A percentile compares a stretch with the other conserved stretches of the same genome.
Evolutionary conservation across 805 yeast species (phyloP).

Genomic region (Pachysolen tannophilus): DNA sequence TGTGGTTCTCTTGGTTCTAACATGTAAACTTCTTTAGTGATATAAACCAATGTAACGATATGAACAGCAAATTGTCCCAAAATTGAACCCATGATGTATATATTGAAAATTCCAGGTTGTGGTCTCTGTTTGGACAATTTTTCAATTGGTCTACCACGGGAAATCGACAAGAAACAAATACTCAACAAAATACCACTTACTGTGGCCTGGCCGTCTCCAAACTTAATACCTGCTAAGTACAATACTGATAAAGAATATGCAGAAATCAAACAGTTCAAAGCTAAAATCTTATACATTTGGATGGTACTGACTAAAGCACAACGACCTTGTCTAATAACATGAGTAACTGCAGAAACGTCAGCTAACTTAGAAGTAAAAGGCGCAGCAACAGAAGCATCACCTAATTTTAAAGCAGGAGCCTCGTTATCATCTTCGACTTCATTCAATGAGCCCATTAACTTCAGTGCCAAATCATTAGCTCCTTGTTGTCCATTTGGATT

Average conservation of each 20-base stretch:
- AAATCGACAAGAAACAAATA: conserved; percentile 91
- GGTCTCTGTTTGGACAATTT: conserved; percentile 91
- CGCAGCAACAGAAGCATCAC: conserved; percentile 99
- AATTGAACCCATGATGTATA: conserved; percentile 95
- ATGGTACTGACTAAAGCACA: conserved; percentile 95
- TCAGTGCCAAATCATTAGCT: conserved; percentile 49
- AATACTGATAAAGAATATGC: conserved; percentile 93
- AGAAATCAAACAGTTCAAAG: conserved; percentile 91
- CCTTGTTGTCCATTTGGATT: conserved; percentile 18
- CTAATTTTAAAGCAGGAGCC: conserved; percentile 88
- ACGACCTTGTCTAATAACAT: conserved; percentile 95
- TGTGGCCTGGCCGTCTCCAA: conserved; percentile 98
- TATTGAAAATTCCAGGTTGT: conserved; percentile 93
- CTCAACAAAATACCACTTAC: conserved; percentile 88
- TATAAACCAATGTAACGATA: conserved; percentile 70
- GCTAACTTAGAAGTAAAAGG: conserved; percentile 95
- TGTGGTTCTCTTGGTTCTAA: conserved; percentile 91
- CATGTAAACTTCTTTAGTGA: conserved; percentile 74
- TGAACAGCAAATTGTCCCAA: conserved; percentile 95
- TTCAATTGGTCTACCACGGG: conserved; percentile 86
- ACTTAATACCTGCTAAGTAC: conserved; percentile 94
- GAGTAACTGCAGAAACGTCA: conserved; percentile 85
- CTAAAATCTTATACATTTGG: conserved; percentile 97
- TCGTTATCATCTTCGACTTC: conserved; percentile 62
- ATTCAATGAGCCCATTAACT: conserved; percentile 46